Evolutionary conservation across 2,329 filamentous ascomycete genomes (phyloP).

Genomic region (Apiospora saccharicola): DNA sequence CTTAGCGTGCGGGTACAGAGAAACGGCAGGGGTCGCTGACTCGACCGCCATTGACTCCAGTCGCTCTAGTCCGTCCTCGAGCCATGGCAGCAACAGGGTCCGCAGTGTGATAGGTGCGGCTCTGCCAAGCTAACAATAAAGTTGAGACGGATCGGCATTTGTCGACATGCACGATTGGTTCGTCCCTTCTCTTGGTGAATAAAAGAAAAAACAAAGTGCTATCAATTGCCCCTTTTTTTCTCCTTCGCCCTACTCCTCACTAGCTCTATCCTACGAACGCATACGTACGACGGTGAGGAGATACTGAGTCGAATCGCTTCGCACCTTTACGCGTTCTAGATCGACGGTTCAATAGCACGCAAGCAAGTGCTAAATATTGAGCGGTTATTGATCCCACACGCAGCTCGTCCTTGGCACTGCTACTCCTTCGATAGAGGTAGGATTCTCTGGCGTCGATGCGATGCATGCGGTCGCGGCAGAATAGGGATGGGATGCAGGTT

Average conservation of each 20-base stretch:
- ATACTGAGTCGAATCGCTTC: not conserved
- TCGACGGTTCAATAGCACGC: not conserved
- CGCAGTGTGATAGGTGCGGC: constrained; percentile 2
- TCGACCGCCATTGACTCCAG: not conserved
- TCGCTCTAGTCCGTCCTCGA: not conserved
- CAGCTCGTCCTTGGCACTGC: not conserved
- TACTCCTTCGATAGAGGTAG: not conserved
- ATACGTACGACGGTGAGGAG: not conserved
- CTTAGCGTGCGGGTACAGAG: constrained; percentile 3
- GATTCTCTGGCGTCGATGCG: not conserved
- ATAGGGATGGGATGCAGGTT: constrained; percentile 18
- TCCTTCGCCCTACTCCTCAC: not conserved
- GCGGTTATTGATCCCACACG: not conserved
- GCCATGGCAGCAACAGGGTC: not conserved
- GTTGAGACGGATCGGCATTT: constrained; percentile 19
- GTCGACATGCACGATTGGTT: constrained; percentile 1
- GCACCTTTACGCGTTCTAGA: not conserved
- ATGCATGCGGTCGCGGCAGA: constrained; percentile 17
- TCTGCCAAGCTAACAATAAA: constrained; percentile 11
- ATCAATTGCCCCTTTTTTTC: not conserved
- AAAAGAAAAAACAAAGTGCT: not conserved
- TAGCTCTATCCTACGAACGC: not conserved
- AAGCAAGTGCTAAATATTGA: not conserved
- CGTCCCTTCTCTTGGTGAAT: not conserved
- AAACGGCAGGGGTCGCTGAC: constrained; percentile 16